Evolutionary conservation across 768 basidiomycete genomes (phyloP), one percentile per base, ranked within the genome.

Genomic region (Russula sp.): DNA sequence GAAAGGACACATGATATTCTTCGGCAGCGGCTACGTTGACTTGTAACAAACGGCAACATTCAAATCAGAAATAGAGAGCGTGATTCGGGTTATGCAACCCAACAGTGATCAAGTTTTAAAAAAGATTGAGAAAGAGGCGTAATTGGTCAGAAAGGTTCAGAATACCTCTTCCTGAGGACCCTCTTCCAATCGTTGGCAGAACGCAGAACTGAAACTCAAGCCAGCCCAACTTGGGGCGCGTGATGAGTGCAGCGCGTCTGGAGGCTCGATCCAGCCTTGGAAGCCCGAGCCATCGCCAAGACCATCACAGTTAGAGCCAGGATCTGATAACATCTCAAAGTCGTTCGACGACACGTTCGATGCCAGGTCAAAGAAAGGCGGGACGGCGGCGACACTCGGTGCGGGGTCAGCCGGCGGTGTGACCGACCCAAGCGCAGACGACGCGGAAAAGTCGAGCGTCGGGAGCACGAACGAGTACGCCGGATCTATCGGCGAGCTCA

Each of bases 391-490:
- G 66, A 59, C 45, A 66, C 22, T 48, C 22, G 68, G 10, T 66
- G 61, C 52, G 59, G 57, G 1, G 64, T 48, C 42, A 14, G n/a
- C 13, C 22, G 16, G 68, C 50, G 10, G 60, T 72, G 47, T 45
- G 6, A 31, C 44, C 34, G 20, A 22, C 20, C 22, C 40, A 22
- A 32, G 9, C 27, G 73, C 61, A 70, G 80, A 81, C 8, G 78
- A 73, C 6, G 84, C 80, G 0, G 88, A 87, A 66, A 89, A 81
- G 71, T 91, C 88, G 57, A 91, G 79, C 1, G 84, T 88, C 5
- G 91, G 90, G n/a, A 92, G 75, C 11, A 93, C 73, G 62, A 94
- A 82, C 3, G 89, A 88, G 20, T 82, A 76, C 3, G 87, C 76
- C 11, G 86, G 82, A 69, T 89, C 86, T 27, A 80, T 75, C 32